Evolutionary conservation across 441 rosid genomes (phyloP), one percentile per base, ranked within the genome.

Genomic region (Oxalis stricta): DNA sequence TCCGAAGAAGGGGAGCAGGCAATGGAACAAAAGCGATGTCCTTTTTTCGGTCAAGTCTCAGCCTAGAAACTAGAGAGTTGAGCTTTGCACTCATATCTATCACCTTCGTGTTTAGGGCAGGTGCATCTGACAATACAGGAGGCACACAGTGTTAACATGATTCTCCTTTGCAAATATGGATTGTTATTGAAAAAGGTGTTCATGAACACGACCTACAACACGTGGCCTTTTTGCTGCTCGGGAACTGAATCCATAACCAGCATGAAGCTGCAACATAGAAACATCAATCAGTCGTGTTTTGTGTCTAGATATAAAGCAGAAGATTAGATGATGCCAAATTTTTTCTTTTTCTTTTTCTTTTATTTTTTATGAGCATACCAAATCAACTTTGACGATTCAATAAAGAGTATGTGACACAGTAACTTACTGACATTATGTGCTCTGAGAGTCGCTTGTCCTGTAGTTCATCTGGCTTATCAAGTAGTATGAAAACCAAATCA

Each of bases 371-470:
- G n/a, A n/a, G n/a, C n/a, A n/a, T n/a, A n/a, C n/a, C n/a, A n/a
- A n/a, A n/a, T n/a, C n/a, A n/a, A n/a, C n/a, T n/a, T n/a, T n/a
- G n/a, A n/a, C n/a, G n/a, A n/a, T n/a, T n/a, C n/a, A n/a, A n/a
- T n/a, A n/a, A n/a, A n/a, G n/a, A n/a, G n/a, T n/a, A n/a, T n/a
- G n/a, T n/a, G 53, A 61, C 7, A 38, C 46, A 40, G 65, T 45
- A 55, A 70, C 96, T 86, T 73, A 86, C 99, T 34, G 87, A 79
- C 87, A 91, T 86, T 53, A 91, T 86, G 72, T 91, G 96, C 55
- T 86, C 95, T 18, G 96, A 86, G 48, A 91, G 76, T 72, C 67
- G 77, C 70, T 91, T 91, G 64, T 91, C 99, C 64, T 77, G 75
- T 44, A 73, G 65, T 78, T 83, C 94, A 69, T 91, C 91, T 51